Evolutionary conservation across 805 yeast genomes (phyloP), one percentile per base, ranked within the genome.

Genomic region (Saccharomycopsis microspora): DNA sequence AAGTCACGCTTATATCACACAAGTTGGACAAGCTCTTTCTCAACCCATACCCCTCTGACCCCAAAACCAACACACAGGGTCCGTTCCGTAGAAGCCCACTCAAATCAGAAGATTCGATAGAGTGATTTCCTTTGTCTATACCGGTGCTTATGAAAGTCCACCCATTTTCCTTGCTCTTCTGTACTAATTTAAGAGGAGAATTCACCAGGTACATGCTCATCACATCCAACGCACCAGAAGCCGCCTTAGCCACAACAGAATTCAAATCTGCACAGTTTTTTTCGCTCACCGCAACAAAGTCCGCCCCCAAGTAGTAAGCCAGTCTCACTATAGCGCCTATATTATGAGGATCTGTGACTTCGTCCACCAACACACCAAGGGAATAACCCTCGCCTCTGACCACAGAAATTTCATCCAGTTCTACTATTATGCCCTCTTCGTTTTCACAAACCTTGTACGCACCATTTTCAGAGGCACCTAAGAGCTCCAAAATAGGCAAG

Each of bases 21-120:
- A 76, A 67, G 46, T 76, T 64, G 51, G 76, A 66, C 55, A 88
- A 57, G 42, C 77, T 74, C 5, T 81, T 81, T 46, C 96, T 69
- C 30, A 88, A 76, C 36, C 97, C 97, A 4, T 68, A 69, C 6
- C 94, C 94, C 64, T 88, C 97, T 44, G 87, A 82, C 8, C 96
- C 97, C 43, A 89, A 66, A 1, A 87, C 83, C 44, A 88, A 64
- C 52, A 89, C 57, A 36, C 77, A 72, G 0, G 96, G 96, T 1
- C 71, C 60, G 7, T 66, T 57, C 3, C 64, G 60, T 36, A 78
- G 58, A 36, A 80, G 55, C 0, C 61, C 63, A 1, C 64, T 57
- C 45, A 86, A 62, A 30, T 75, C 75, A 30, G 65, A 45, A 5
- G 46, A 55, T 8, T 40, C 34, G 9, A 28, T 3, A 35, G 29